A percentile compares a stretch with the other conserved stretches of the same genome.
Evolutionary conservation across 306 rosid species (phyloP).

Genomic region (Malus fusca): DNA sequence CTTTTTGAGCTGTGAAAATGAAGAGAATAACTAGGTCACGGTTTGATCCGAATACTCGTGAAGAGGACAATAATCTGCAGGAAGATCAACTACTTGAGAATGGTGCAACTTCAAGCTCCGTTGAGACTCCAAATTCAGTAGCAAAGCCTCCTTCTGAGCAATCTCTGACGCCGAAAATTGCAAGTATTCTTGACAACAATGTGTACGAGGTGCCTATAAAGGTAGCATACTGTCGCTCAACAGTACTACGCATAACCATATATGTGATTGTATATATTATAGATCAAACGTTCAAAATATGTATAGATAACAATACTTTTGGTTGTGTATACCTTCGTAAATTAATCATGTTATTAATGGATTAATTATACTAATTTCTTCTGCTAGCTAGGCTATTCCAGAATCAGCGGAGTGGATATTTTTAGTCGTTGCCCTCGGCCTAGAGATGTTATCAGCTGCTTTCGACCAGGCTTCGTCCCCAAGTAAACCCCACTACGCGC

Average conservation of each 20-base stretch:
- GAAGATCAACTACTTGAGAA: not conserved
- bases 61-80: not conserved
- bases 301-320: too few relatives aligned
- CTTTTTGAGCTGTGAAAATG: not conserved
- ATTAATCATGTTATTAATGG: too few relatives aligned
- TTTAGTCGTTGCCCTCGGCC: not conserved
- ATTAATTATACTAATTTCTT: too few relatives aligned
- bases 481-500: not conserved
- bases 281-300: too few relatives aligned
- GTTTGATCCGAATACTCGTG: not conserved
- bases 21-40: not conserved
- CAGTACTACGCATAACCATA: too few relatives aligned
- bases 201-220: not conserved
- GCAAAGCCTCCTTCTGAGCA: not conserved
- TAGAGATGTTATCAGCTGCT: not conserved
- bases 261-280: too few relatives aligned
- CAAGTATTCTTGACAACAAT: not conserved
- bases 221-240: not conserved
- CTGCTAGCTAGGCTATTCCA: not conserved
- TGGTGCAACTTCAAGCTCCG: not conserved
- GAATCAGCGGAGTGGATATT: not conserved
- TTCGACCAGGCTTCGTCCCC: not conserved
- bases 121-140: not conserved
- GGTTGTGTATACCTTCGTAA: too few relatives aligned
- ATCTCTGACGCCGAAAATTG: not conserved